These are phyloP conservation scores for Mycena belliarum DNA, from an alignment of 768 basidiomycete genomes.

Conservation along the genomic window DNA sequence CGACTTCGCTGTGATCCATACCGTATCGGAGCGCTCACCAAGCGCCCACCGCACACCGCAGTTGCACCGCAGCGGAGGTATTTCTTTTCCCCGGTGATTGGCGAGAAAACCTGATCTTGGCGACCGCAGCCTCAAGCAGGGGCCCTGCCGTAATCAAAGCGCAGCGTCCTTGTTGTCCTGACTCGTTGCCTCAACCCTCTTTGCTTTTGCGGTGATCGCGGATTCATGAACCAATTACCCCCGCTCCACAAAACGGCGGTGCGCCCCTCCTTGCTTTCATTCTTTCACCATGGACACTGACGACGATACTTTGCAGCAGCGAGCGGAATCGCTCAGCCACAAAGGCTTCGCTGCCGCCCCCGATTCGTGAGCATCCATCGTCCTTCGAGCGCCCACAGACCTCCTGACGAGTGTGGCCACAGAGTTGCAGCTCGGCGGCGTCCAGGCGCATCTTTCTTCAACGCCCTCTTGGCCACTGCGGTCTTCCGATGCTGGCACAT, in stretches of 20 bases:
- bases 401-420: neutral
- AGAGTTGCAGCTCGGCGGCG: constrained; percentile 19
- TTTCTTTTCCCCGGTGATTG: no score
- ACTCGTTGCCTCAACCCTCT: no score
- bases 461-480: constrained; percentile 34
- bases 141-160: no score
- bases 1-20: no score
- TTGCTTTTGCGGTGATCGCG: neutral
- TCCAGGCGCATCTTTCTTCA: constrained; percentile 22
- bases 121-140: no score
- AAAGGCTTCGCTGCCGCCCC: constrained; percentile 16
- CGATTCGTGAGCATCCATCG: constrained; percentile 11
- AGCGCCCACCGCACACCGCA: no score
- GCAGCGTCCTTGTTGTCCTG: no score
- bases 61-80: no score
- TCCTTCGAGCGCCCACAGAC: neutral
- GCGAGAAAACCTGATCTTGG: no score
- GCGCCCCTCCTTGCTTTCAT: neutral
- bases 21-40: no score
- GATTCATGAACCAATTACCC: neutral
- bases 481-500: constrained; percentile 64
- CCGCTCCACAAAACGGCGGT: neutral
- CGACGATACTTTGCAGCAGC: constrained; percentile 4
- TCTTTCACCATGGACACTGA: constrained; percentile 3
- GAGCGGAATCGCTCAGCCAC: constrained; percentile 6